Conservation (phyloP, 1,284 basidiomycete genomes). For the Trichosporon faecale region DNA sequence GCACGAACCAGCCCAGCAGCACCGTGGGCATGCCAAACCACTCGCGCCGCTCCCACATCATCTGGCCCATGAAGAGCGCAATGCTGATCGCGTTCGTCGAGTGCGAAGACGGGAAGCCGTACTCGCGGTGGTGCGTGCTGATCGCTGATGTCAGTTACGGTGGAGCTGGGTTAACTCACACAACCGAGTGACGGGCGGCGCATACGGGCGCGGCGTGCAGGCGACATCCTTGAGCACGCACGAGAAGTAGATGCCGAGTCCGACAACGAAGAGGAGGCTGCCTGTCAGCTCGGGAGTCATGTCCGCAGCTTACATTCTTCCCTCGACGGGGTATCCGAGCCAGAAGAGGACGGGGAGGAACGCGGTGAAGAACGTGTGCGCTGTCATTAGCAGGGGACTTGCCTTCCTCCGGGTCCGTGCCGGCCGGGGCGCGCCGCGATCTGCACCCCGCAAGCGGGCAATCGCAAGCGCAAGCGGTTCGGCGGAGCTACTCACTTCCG, state of each 20-base stretch:
- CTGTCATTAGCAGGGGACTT: conserved; percentile 23
- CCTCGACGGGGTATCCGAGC: conserved; percentile 71
- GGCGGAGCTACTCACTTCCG: conserved; percentile 57
- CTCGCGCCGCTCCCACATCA: conserved; percentile 34
- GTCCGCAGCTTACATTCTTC: conserved; percentile 63
- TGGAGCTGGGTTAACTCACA: conserved; percentile 30
- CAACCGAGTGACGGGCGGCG: conserved; percentile 83
- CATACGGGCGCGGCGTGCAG: conserved; percentile 85
- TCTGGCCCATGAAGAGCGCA: conserved; percentile 64
- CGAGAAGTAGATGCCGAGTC: conserved; percentile 75
- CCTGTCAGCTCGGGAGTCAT: neutral
- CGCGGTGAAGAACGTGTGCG: conserved; percentile 93
- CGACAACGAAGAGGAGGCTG: conserved; percentile 70
- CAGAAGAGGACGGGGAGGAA: conserved; percentile 82
- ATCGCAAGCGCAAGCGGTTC: no score
- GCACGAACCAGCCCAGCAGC: conserved; percentile 40
- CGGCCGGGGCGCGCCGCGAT: neutral
- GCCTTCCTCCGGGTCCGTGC: neutral
- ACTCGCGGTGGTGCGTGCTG: conserved; percentile 67
- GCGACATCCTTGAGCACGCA: conserved; percentile 85
- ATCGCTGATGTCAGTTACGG: conserved; percentile 60
- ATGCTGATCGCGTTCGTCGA: conserved; percentile 88
- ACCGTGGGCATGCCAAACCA: conserved; percentile 22
- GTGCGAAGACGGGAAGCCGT: conserved; percentile 89
- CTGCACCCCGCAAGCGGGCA: no score